Evolutionary conservation across 192 early-diverging fungal genomes (phyloP).

Genomic region (Umbelopsis isabellina): DNA sequence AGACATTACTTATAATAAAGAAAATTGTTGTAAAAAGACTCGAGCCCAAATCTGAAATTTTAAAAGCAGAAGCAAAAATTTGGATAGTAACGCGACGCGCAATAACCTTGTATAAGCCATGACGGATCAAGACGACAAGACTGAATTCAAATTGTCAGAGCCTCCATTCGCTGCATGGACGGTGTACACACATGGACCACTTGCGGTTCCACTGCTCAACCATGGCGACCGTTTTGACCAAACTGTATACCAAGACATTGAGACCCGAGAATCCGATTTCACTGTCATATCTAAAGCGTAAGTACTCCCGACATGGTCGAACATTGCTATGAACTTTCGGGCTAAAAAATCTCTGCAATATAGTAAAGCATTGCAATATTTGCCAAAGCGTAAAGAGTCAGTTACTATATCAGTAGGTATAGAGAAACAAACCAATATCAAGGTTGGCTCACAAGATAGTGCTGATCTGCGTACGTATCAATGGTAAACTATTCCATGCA

Average conservation of each 20-base stretch:
- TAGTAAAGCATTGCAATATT: background rate
- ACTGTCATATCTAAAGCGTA: background rate
- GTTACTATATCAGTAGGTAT: slow-evolving; percentile 1
- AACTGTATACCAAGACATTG: slow-evolving; percentile 6
- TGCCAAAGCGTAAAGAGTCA: background rate
- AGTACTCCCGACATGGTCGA: background rate
- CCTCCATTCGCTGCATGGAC: background rate
- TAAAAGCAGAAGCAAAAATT: no score
- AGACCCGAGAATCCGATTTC: background rate
- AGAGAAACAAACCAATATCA: slow-evolving; percentile 2
- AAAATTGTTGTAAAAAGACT: slow-evolving; percentile 1
- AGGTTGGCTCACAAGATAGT: background rate
- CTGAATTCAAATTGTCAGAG: background rate
- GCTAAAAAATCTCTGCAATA: background rate
- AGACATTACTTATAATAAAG: background rate
- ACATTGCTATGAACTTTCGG: background rate
- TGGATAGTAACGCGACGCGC: no score
- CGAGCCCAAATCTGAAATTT: no score
- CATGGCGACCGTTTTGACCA: background rate
- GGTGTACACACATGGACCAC: background rate
- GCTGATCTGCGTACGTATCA: background rate
- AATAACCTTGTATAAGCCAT: no score
- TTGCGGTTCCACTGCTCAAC: background rate
- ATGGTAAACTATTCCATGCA: no score
- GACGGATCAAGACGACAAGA: no score